Conservation (phyloP, 2,329 filamentous ascomycete genomes). For the Paecilomyces sp. region DNA sequence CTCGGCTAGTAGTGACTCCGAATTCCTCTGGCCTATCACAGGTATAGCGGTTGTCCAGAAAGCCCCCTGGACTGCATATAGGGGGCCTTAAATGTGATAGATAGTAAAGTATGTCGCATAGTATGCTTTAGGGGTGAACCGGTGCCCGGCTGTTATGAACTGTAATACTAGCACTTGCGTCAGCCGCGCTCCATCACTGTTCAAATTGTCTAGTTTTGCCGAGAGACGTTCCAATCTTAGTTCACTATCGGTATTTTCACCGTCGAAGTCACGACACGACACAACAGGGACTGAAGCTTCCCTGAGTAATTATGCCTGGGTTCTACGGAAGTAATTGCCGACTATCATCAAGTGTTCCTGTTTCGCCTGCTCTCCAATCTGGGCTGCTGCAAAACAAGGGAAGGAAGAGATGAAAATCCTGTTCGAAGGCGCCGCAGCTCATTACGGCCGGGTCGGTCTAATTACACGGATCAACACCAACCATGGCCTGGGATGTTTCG, state of each 20-base stretch:
- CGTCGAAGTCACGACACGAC: neutral
- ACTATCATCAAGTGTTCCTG: neutral
- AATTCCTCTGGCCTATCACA: no score
- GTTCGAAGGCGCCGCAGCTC: neutral
- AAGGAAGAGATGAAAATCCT: neutral
- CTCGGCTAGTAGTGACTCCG: no score
- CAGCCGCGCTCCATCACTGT: neutral
- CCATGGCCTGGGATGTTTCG: neutral
- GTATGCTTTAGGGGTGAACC: no score
- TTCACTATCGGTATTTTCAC: neutral
- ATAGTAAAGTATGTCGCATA: no score
- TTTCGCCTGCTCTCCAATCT: neutral
- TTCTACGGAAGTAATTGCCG: neutral
- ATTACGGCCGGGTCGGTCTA: neutral
- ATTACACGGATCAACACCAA: neutral
- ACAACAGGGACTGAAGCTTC: neutral
- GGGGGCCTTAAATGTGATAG: no score
- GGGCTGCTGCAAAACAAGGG: neutral
- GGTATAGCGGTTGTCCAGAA: no score
- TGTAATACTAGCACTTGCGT: no score
- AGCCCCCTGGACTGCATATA: no score
- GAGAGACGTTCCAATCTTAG: neutral
- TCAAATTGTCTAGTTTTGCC: neutral
- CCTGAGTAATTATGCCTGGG: neutral
- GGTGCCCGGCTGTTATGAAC: no score